These are phyloP conservation scores for Moringa oleifera DNA, from an alignment of 345 rosid genomes.

Conservation along the genomic window DNA sequence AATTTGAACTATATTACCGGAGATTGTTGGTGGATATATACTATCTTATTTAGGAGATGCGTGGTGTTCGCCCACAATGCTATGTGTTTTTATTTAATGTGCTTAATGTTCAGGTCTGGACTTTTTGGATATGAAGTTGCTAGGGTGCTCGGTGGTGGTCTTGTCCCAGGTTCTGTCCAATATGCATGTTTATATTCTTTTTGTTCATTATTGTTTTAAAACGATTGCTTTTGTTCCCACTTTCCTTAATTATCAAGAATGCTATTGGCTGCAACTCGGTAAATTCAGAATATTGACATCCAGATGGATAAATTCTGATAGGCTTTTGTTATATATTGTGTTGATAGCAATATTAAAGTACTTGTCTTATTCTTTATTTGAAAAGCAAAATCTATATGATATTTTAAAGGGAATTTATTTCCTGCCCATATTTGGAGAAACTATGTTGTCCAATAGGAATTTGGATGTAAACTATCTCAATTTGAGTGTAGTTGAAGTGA, in stretches of 20 bases:
- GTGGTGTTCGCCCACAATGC: too few relatives aligned
- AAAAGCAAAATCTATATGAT: too few relatives aligned
- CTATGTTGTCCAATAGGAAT: background rate
- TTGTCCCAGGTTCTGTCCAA: constrained; percentile 69
- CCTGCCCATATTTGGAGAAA: background rate
- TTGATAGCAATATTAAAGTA: too few relatives aligned
- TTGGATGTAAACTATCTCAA: background rate
- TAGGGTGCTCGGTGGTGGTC: constrained; percentile 94
- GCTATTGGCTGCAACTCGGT: background rate
- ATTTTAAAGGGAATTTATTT: background rate
- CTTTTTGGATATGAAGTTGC: constrained; percentile 77
- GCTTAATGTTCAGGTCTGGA: constrained; percentile 49
- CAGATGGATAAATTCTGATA: background rate
- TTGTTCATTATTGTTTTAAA: constrained; percentile 7
- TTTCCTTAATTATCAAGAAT: background rate
- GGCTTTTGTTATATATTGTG: too few relatives aligned
- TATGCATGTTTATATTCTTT: constrained; percentile 12
- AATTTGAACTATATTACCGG: too few relatives aligned
- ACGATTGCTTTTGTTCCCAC: background rate
- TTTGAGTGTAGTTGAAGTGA: background rate
- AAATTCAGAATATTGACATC: background rate
- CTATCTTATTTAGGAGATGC: too few relatives aligned
- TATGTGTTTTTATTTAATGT: constrained; percentile 10
- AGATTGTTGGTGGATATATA: too few relatives aligned
- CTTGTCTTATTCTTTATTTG: background rate